Percentiles rank a stretch among this genome's conserved stretches.
Conservation (phyloP, 2,329 filamentous ascomycete species). For the Chrysoporthe deuterocubensis region DNA sequence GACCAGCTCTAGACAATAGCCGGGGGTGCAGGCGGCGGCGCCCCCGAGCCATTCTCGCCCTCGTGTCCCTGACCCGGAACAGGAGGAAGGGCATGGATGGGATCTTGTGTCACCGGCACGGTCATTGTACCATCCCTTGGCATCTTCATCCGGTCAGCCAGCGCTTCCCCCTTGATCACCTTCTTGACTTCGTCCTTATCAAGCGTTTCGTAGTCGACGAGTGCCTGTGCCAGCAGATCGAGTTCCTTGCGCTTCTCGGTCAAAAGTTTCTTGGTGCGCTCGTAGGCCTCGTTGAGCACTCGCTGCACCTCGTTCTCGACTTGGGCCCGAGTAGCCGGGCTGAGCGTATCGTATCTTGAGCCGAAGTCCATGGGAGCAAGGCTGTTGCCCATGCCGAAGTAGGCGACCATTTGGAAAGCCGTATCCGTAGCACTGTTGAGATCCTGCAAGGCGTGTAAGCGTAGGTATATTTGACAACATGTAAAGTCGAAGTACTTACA, state of each 20-base stretch:
- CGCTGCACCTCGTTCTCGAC: slow-evolving; percentile 90
- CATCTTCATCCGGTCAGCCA: slow-evolving; percentile 69
- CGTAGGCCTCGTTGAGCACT: slow-evolving; percentile 79
- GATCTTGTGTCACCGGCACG: slow-evolving; percentile 54
- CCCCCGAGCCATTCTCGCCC: slow-evolving; percentile 21
- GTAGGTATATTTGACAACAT: neutral
- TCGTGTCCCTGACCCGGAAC: slow-evolving; percentile 23
- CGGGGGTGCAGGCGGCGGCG: slow-evolving; percentile 26
- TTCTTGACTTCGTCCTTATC: slow-evolving; percentile 87
- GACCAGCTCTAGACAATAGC: slow-evolving; percentile 19
- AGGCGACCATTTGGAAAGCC: slow-evolving; percentile 86
- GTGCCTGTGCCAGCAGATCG: slow-evolving; percentile 82
- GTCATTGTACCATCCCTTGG: slow-evolving; percentile 64
- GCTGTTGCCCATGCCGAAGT: slow-evolving; percentile 84
- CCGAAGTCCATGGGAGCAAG: slow-evolving; percentile 90
- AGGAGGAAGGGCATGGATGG: slow-evolving; percentile 29
- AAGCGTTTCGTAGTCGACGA: slow-evolving; percentile 93
- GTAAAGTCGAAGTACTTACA: slow-evolving; percentile 52
- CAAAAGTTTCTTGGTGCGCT: slow-evolving; percentile 73
- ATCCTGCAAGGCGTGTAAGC: slow-evolving; percentile 62
- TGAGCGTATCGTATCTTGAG: slow-evolving; percentile 79
- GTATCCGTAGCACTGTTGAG: slow-evolving; percentile 79
- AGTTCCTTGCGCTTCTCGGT: slow-evolving; percentile 79
- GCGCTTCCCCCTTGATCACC: slow-evolving; percentile 83
- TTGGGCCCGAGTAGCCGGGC: slow-evolving; percentile 80